Evolutionary conservation across 371 early-diverging fungal species (phyloP).

Genomic region (Mortierella sp.): DNA sequence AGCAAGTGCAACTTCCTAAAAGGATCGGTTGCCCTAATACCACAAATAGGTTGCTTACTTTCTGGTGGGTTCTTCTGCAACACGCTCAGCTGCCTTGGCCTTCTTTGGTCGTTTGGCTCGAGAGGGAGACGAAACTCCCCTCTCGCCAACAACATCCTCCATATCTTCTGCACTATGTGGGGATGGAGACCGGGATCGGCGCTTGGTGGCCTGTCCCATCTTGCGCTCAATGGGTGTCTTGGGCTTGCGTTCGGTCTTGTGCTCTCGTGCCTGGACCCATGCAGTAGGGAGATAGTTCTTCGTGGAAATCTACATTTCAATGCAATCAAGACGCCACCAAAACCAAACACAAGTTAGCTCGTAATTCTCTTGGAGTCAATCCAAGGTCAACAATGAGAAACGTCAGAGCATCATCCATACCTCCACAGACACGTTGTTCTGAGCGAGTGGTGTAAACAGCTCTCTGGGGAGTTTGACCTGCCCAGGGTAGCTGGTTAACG

Average conservation of each 20-base stretch:
- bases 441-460: constrained; percentile 61
- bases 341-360: not conserved
- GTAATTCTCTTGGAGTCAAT: not conserved
- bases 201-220: constrained; percentile 54
- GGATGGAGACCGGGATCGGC: constrained; percentile 47
- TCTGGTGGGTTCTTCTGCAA: constrained; percentile 34
- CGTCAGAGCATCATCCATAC: not conserved
- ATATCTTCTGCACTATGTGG: constrained; percentile 13
- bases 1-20: too few species aligned
- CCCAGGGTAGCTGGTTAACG: constrained; percentile 76
- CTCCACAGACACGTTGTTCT: constrained; percentile 26
- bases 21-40: not conserved
- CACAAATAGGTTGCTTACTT: constrained; percentile 17
- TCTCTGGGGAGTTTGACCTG: constrained; percentile 72
- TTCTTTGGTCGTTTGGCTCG: constrained; percentile 41
- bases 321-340: not conserved
- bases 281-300: constrained; percentile 37
- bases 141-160: constrained; percentile 6
- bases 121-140: not conserved
- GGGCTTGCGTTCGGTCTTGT: constrained; percentile 37
- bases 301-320: constrained; percentile 32
- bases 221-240: constrained; percentile 23
- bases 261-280: constrained; percentile 48
- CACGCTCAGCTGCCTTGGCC: constrained; percentile 20
- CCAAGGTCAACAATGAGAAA: too few species aligned